Conservation (phyloP, 2,329 filamentous ascomycete genomes). For the Metarhizium brunneum region DNA sequence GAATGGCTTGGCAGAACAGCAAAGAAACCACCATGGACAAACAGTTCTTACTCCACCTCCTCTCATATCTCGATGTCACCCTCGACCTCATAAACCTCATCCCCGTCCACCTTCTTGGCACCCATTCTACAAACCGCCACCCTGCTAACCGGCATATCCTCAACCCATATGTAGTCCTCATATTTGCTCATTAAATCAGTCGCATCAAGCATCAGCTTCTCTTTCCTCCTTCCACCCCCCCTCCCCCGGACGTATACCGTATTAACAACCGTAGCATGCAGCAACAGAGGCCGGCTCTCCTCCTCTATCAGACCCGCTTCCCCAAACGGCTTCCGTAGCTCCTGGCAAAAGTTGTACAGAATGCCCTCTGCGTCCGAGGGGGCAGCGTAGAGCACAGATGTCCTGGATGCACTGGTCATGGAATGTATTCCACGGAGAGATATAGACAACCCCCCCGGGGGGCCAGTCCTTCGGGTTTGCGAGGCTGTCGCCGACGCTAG, state of each 20-base stretch:
- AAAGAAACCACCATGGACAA: too few relatives aligned
- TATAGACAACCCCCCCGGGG: slow-evolving; percentile 24
- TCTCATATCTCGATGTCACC: slow-evolving; percentile 34
- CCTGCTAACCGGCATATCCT: slow-evolving; percentile 55
- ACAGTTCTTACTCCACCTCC: not conserved
- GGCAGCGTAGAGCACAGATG: slow-evolving; percentile 56
- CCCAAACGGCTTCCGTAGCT: slow-evolving; percentile 44
- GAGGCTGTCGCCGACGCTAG: not conserved
- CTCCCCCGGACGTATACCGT: slow-evolving; percentile 60
- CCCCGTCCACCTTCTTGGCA: slow-evolving; percentile 53
- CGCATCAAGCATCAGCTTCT: slow-evolving; percentile 43
- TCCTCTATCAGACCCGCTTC: slow-evolving; percentile 45
- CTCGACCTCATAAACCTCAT: slow-evolving; percentile 44
- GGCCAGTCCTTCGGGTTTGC: not conserved
- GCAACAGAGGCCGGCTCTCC: slow-evolving; percentile 52
- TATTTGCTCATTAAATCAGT: slow-evolving; percentile 48
- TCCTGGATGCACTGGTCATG: slow-evolving; percentile 49
- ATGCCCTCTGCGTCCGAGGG: slow-evolving; percentile 44
- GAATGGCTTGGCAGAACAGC: not conserved
- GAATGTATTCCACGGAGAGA: slow-evolving; percentile 46
- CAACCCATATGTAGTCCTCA: slow-evolving; percentile 61
- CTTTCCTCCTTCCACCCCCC: slow-evolving; percentile 20
- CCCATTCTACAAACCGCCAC: slow-evolving; percentile 84
- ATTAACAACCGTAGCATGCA: slow-evolving; percentile 83
- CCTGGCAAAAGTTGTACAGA: slow-evolving; percentile 48